phyloP scores from a whole-genome alignment of 352 stramenopile species.

The Pythium dissotocum region DNA sequence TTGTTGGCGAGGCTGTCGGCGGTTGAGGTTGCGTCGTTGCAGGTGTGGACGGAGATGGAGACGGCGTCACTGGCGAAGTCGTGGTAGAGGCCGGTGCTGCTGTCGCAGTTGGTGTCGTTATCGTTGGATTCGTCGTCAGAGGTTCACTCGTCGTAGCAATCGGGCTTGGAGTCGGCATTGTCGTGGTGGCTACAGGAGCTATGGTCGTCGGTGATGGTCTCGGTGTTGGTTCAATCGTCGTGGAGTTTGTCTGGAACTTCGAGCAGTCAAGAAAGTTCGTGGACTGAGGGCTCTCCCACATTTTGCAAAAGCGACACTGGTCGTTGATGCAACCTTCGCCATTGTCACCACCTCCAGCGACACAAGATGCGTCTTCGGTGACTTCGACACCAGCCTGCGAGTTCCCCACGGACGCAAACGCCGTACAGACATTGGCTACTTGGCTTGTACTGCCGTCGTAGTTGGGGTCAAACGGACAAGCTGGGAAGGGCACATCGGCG shows the following conservation, averaged over 20 bases:
- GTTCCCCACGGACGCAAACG: slow-evolving; percentile 14
- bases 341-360: slow-evolving; percentile 12
- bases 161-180: neutral
- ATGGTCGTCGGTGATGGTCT: neutral
- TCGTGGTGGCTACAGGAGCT: neutral
- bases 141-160: neutral
- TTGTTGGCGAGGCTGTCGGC: neutral
- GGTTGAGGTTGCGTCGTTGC: neutral
- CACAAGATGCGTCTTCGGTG: slow-evolving; percentile 16
- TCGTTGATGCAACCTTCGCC: slow-evolving; percentile 31
- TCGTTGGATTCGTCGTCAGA: neutral
- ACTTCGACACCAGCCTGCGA: slow-evolving; percentile 16
- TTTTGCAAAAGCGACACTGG: slow-evolving; percentile 26
- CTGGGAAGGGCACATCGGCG: slow-evolving; percentile 30
- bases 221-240: neutral
- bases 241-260: neutral
- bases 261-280: slow-evolving; percentile 15
- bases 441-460: neutral
- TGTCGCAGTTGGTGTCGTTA: neutral
- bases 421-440: neutral
- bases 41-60: neutral
- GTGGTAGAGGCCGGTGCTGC: neutral
- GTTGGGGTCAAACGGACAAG: slow-evolving; percentile 36
- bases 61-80: neutral
- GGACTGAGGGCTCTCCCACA: slow-evolving; percentile 17